These are phyloP conservation scores for Chaetomiaceae sp. DNA, from an alignment of 2,329 filamentous ascomycete genomes.

Conservation along the genomic window DNA sequence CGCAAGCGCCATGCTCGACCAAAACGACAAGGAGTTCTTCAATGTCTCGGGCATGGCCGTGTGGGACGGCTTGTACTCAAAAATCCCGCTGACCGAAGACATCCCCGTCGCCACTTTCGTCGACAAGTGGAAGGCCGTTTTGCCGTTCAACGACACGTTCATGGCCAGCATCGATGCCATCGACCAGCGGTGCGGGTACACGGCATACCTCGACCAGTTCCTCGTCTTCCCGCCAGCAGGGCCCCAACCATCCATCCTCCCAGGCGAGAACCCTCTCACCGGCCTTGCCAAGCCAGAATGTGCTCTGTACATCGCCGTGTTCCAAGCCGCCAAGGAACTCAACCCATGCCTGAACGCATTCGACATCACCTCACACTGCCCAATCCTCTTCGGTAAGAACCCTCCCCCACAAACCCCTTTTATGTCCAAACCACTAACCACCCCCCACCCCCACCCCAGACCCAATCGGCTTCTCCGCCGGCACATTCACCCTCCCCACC, in stretches of 20 bases:
- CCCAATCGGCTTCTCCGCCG: conserved; percentile 7
- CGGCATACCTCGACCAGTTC: conserved; percentile 7
- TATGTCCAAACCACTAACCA: no score
- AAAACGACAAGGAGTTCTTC: neutral
- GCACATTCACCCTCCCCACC: neutral
- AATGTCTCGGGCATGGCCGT: conserved; percentile 10
- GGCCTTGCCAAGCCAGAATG: neutral
- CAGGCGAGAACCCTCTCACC: conserved; percentile 1
- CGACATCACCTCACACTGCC: conserved; percentile 8
- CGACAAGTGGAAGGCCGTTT: neutral
- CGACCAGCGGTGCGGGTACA: conserved; percentile 6
- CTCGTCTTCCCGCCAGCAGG: conserved; percentile 6
- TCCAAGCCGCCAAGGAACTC: neutral
- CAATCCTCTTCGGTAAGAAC: conserved; percentile 6
- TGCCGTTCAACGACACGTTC: conserved; percentile 10
- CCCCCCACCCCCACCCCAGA: conserved; percentile 1
- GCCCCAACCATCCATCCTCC: neutral
- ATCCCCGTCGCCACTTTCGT: neutral
- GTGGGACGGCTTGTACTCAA: conserved; percentile 6
- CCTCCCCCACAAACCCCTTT: neutral
- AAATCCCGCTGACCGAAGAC: conserved; percentile 1
- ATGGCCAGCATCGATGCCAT: neutral
- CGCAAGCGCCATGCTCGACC: conserved; percentile 11
- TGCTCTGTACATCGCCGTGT: neutral
- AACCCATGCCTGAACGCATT: conserved; percentile 7